Conservation (phyloP, 306 rosid genomes). For the Castanea mollissima region DNA sequence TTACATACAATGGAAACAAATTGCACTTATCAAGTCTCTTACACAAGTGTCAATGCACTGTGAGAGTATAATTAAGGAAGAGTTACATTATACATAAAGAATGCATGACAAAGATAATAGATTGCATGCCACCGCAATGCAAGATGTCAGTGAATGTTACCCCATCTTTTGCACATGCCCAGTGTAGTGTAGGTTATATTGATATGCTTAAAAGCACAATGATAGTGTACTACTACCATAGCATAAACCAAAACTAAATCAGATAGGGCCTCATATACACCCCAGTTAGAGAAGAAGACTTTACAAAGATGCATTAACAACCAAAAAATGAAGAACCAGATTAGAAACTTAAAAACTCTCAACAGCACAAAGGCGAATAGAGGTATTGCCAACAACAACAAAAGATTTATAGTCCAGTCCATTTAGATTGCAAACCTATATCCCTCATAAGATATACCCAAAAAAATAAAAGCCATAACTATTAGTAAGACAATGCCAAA, state of each 20-base stretch:
- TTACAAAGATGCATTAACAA: not conserved
- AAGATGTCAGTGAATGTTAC: not conserved
- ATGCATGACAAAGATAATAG: not conserved
- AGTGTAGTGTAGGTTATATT: not conserved
- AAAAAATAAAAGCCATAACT: not conserved
- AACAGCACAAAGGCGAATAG: constrained; percentile 14
- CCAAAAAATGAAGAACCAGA: not conserved
- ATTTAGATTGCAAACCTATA: not conserved
- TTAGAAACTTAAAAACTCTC: not conserved
- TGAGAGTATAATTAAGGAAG: not conserved
- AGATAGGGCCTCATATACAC: not conserved
- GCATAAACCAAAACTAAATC: not conserved
- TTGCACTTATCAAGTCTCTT: not conserved
- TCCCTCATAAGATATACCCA: not conserved
- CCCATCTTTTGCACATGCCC: not conserved
- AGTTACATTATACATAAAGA: not conserved
- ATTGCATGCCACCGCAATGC: not conserved
- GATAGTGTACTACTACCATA: not conserved
- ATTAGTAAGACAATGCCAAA: not conserved
- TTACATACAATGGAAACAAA: not conserved
- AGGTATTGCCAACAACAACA: not conserved
- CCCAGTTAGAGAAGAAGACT: not conserved
- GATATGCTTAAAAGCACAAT: not conserved
- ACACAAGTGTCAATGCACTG: not conserved
- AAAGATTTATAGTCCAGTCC: not conserved